Percentiles rank a stretch among this genome's conserved stretches.
These are phyloP conservation scores for Suillus variegatus DNA, from an alignment of 768 basidiomycete species.

Conservation along the genomic window DNA sequence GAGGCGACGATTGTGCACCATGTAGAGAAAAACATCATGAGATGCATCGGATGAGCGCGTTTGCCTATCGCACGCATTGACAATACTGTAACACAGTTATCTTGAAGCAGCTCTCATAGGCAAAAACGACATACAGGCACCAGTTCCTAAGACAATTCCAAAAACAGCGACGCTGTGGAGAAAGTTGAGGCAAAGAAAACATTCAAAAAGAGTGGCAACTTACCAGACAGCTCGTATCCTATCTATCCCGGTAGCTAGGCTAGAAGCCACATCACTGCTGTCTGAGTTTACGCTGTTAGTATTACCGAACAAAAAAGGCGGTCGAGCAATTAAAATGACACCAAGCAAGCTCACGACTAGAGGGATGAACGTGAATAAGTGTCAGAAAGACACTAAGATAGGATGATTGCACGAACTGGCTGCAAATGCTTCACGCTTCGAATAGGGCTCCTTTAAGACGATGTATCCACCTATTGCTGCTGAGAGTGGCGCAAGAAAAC, in stretches of 20 bases:
- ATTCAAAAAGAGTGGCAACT: neutral
- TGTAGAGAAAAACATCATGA: conserved; percentile 64
- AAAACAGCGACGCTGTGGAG: conserved; percentile 54
- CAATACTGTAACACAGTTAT: conserved; percentile 36
- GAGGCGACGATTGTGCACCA: conserved; percentile 43
- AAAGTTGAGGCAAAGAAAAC: neutral
- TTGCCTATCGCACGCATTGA: conserved; percentile 70
- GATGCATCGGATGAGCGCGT: conserved; percentile 74
- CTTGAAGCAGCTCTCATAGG: neutral
- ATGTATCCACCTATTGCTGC: conserved; percentile 64
- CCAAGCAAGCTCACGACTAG: conserved; percentile 69
- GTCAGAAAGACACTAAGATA: neutral
- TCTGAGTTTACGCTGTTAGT: neutral
- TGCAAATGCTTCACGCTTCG: conserved; percentile 55
- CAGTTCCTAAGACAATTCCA: conserved; percentile 65
- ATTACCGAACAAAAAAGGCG: conserved; percentile 68
- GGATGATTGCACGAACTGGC: conserved; percentile 36
- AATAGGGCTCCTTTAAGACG: conserved; percentile 61
- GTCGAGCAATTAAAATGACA: conserved; percentile 81
- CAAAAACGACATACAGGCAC: conserved; percentile 57
- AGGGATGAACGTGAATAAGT: neutral
- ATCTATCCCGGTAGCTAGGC: conserved; percentile 28
- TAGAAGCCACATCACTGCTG: conserved; percentile 9
- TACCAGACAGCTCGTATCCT: conserved; percentile 65
- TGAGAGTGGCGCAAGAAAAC: conserved; percentile 70